phyloP scores from a whole-genome alignment of 257 asterid genomes.

The Phtheirospermum japonicum region DNA sequence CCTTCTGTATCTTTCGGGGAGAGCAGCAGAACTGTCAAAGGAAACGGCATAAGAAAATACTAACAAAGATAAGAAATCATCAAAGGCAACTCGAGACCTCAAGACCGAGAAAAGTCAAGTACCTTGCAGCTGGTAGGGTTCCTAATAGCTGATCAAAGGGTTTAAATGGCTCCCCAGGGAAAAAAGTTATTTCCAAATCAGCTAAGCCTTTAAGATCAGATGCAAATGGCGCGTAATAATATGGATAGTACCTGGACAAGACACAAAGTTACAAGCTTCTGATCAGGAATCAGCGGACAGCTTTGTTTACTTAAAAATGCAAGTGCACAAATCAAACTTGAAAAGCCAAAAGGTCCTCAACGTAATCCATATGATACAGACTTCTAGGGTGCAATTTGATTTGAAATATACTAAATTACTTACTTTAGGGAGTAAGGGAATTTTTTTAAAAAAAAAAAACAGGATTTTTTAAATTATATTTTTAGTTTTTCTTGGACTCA shows the following conservation, averaged over 20 bases:
- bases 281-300: slow-evolving; percentile 5
- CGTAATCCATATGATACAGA: slow-evolving; percentile 19
- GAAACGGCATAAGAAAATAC: neutral
- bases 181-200: slow-evolving; percentile 85
- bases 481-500: neutral
- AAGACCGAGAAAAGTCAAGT: slow-evolving; percentile 18
- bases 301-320: slow-evolving; percentile 15
- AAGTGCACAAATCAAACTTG: slow-evolving; percentile 3
- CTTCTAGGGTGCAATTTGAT: slow-evolving; percentile 15
- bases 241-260: slow-evolving; percentile 85
- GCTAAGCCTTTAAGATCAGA: slow-evolving; percentile 81
- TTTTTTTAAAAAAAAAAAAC: too few relatives aligned
- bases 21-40: slow-evolving; percentile 67
- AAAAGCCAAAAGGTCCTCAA: neutral
- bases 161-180: slow-evolving; percentile 84
- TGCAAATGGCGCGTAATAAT: slow-evolving; percentile 98
- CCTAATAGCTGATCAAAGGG: slow-evolving; percentile 99
- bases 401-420: slow-evolving; percentile 2
- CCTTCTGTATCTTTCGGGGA: slow-evolving; percentile 71
- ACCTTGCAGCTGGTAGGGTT: slow-evolving; percentile 98
- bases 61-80: neutral
- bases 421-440: neutral
- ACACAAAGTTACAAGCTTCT: slow-evolving; percentile 17
- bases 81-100: slow-evolving; percentile 18
- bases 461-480: neutral